Conservation (phyloP, 2,329 filamentous ascomycete species). For the Xylaria sp. region DNA sequence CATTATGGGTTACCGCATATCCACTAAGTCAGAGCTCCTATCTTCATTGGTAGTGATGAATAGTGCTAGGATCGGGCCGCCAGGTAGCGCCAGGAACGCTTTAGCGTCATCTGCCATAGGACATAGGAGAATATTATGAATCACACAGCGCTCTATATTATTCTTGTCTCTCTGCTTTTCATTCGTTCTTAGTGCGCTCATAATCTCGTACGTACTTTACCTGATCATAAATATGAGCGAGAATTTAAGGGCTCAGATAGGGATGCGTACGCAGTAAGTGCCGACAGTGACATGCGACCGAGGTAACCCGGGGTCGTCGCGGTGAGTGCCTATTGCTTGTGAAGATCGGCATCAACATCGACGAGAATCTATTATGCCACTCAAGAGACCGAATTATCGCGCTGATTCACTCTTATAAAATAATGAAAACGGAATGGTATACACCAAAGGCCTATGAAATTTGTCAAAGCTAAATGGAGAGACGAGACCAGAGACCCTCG, state of each 20-base stretch:
- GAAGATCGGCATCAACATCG: neutral
- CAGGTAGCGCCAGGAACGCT: neutral
- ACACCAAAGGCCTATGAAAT: neutral
- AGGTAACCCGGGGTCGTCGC: too few species aligned
- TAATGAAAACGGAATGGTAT: neutral
- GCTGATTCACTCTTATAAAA: neutral
- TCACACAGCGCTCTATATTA: neutral
- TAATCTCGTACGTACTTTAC: neutral
- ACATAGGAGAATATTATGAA: neutral
- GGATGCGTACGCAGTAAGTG: too few species aligned
- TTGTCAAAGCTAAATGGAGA: neutral
- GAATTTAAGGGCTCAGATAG: too few species aligned
- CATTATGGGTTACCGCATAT: neutral
- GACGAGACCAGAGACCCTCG: neutral
- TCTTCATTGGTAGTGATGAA: neutral
- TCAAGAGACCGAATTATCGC: neutral
- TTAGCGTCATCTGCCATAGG: neutral
- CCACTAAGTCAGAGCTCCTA: neutral
- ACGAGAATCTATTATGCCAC: neutral
- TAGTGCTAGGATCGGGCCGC: conserved; percentile 10
- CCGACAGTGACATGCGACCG: too few species aligned
- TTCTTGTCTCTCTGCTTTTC: neutral
- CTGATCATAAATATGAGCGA: too few species aligned
- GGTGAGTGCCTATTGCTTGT: neutral
- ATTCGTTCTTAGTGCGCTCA: neutral